These are phyloP conservation scores for Perilla frutescens DNA, from an alignment of 257 asterid species.

Conservation along the genomic window DNA sequence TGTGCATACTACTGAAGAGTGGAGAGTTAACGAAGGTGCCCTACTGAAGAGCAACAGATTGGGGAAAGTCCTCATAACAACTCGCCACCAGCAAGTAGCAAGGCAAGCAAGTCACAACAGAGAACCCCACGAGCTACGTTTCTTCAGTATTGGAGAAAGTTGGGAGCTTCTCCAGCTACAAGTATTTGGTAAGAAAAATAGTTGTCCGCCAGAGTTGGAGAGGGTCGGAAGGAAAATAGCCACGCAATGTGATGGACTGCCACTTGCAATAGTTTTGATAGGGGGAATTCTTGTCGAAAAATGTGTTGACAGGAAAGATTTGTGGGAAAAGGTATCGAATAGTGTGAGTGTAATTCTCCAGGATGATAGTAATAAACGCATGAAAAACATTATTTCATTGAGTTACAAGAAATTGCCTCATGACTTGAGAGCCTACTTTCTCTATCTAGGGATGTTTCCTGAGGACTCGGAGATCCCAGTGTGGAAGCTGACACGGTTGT, in stretches of 20 bases:
- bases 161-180: constrained; percentile 40
- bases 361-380: not conserved
- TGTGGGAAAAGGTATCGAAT: not conserved
- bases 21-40: constrained; percentile 30
- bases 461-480: constrained; percentile 28
- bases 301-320: not conserved
- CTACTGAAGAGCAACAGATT: constrained; percentile 32
- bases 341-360: constrained; percentile 2
- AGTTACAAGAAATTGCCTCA: constrained; percentile 43
- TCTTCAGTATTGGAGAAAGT: constrained; percentile 24
- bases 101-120: constrained; percentile 13
- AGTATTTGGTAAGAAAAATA: constrained; percentile 28
- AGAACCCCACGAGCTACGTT: constrained; percentile 34
- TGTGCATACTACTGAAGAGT: constrained; percentile 36
- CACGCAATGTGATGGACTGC: constrained; percentile 37
- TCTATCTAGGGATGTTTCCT: constrained; percentile 46
- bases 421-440: constrained; percentile 41
- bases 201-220: constrained; percentile 29
- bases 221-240: constrained; percentile 30
- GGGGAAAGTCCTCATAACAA: constrained; percentile 46
- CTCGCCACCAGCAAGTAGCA: constrained; percentile 35
- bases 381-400: constrained; percentile 27
- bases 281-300: not conserved
- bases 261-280: constrained; percentile 37
- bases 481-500: constrained; percentile 34